Base-by-base conservation (phyloP, 129 eudicot genomes). In the Lactuca sativa region DNA sequence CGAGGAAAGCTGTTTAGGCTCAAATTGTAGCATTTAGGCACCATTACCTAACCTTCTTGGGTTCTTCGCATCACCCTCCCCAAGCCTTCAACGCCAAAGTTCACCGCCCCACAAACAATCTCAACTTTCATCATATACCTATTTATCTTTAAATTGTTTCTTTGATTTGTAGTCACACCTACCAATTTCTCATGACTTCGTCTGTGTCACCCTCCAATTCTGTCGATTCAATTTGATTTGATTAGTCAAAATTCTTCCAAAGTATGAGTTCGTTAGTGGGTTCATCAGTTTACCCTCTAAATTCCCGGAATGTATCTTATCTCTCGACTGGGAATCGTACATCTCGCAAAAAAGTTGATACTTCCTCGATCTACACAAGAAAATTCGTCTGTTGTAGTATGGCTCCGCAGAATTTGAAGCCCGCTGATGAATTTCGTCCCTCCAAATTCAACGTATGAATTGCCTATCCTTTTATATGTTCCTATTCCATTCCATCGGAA, bases 221-320 rank as follows among this genome's bases (percentile, higher is more conserved):
- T 2, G 16, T 14, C 54, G 55, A 67, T 73, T 68, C 32, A n/a
- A 25, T 71, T 47, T 34, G 49, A 8, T 59, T 74, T 14, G 14
- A 34, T 12, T 48, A 2, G 54, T 32, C 76, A 41, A 58, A 70
- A 30, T 73, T 77, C 56, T 43, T 0, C n/a, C 11, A 36, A 58
- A 62, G 4, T 6, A 85, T 85, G 90, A 82, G 12, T 75, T 82
- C 87, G 41, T 68, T 77, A 40, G 77, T 74, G 68, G 79, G 85
- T 75, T 76, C 85, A 10, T 60, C 76, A 62, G 55, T 73, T 56
- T 59, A 70, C 60, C 66, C 87, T 43, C 62, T 72, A 31, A 74
- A 67, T 64, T 41, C 63, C 10, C 66, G 68, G 36, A 60, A 73
- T 59, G 74, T 65, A 57, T 79, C 67, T 33, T 44, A 58, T 74